Evolutionary conservation across 345 rosid species (phyloP).

Genomic region (Dipteronia dyeriana): DNA sequence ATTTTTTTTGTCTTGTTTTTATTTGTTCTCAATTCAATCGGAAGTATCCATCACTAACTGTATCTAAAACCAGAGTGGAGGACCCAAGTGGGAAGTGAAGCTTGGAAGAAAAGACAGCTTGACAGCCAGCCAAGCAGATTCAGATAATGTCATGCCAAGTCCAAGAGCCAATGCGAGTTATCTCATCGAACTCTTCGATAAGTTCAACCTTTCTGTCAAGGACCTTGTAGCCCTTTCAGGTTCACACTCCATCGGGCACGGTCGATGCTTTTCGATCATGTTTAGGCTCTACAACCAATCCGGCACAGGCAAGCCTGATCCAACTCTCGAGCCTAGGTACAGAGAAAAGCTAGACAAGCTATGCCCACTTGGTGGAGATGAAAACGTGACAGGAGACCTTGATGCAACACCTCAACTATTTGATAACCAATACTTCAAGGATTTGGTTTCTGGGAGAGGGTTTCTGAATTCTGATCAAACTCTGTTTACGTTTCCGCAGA

Average conservation of each 20-base stretch:
- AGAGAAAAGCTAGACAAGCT: constrained; percentile 56
- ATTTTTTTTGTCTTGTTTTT: neutral
- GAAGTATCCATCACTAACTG: neutral
- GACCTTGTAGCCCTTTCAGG: constrained; percentile 96
- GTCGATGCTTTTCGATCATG: constrained; percentile 81
- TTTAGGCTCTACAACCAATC: constrained; percentile 93
- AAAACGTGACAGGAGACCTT: constrained; percentile 63
- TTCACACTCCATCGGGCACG: constrained; percentile 90
- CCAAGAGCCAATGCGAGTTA: constrained; percentile 76
- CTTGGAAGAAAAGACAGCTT: constrained; percentile 83
- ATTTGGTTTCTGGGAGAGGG: constrained; percentile 79
- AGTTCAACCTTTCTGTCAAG: constrained; percentile 64
- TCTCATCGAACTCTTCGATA: constrained; percentile 59
- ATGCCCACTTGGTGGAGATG: constrained; percentile 73
- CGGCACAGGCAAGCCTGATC: constrained; percentile 70
- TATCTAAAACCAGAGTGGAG: constrained; percentile 60
- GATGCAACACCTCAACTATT: constrained; percentile 70
- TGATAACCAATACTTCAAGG: constrained; percentile 84
- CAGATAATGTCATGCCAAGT: constrained; percentile 78
- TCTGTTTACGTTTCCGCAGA: constrained; percentile 51
- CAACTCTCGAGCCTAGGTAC: constrained; percentile 55
- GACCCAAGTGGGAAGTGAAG: constrained; percentile 86
- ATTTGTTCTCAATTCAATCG: neutral
- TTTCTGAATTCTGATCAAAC: constrained; percentile 92
- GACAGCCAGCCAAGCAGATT: constrained; percentile 72